Base-by-base conservation (phyloP, 2,329 filamentous ascomycete species). In the Didymella sp. region DNA sequence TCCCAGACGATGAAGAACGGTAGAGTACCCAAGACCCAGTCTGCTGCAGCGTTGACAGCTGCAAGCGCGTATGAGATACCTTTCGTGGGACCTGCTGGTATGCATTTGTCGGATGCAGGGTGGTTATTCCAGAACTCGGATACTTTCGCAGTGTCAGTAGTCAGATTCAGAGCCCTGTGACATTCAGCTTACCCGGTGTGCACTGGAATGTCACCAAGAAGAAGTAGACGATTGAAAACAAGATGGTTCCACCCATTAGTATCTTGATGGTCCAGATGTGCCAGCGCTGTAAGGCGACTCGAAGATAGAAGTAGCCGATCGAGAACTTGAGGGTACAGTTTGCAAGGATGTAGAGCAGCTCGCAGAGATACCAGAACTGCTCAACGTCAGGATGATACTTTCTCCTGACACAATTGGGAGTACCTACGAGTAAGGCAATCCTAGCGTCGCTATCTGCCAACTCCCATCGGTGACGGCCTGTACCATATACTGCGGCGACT, bases 281-380 rank as follows among this genome's bases (percentile, higher is more conserved):
- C n/a, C 74, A 56, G 35, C 66, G 73, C 37, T 77, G 73, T 30
- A 81, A 71, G 0, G 82, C 81, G 19, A 86, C 76, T 46, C 83
- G 80, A 13, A 85, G 78, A 40, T 85, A 78, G 57, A 84, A 83
- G n/a, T 83, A 72, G 5, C 71, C 81, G 48, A 85, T 81, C 1
- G 82, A 80, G 33, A 84, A 75, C 56, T 84, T 84, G 42, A 82
- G 76, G 12, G 80, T 66, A 35, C 78, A 76, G 21, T 77, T 82
- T 5, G 78, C 76, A 51, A 82, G 68, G 7, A 81, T 78, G 66
- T 85, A 86, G 59, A 80, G 79, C n/a, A 82, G 72, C 63, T 85
- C 83, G 61, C 81, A 82, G n/a, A 85, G 77, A 73, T 81, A 85
- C 82, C 82, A 85, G 62, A 73, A 78, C 77, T 78, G 19, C 22